phyloP scores from a whole-genome alignment of 2,329 filamentous ascomycete genomes.

The Trichophyton simii region DNA sequence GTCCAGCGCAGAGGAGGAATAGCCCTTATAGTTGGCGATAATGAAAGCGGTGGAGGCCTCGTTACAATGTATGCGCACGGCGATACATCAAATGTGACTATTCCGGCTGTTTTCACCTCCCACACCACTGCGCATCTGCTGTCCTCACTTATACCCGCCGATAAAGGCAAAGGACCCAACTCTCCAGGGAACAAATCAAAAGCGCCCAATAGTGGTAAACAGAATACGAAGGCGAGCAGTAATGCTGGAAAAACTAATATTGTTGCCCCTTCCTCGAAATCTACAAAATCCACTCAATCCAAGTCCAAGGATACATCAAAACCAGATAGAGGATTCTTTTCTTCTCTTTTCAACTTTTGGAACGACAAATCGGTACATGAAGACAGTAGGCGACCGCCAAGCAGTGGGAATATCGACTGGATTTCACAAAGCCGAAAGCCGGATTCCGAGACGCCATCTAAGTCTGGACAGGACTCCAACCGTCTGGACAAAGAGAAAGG shows the following conservation, averaged over 20 bases:
- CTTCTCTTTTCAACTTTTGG: slow-evolving; percentile 4
- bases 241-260: slow-evolving; percentile 18
- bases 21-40: slow-evolving; percentile 86
- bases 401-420: slow-evolving; percentile 64
- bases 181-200: slow-evolving; percentile 23
- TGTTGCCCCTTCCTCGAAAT: slow-evolving; percentile 17
- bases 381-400: slow-evolving; percentile 52
- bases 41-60: slow-evolving; percentile 73
- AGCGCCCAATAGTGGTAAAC: slow-evolving; percentile 34
- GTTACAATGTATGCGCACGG: slow-evolving; percentile 98
- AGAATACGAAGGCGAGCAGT: slow-evolving; percentile 17
- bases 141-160: slow-evolving; percentile 64
- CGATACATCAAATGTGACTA: slow-evolving; percentile 87
- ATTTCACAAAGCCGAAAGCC: slow-evolving; percentile 34
- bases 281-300: slow-evolving; percentile 21
- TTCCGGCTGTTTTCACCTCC: slow-evolving; percentile 88
- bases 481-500: slow-evolving; percentile 15
- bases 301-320: slow-evolving; percentile 11
- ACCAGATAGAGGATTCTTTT: slow-evolving; percentile 19
- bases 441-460: slow-evolving; percentile 20
- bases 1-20: slow-evolving; percentile 79
- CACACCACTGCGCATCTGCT: slow-evolving; percentile 87
- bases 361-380: slow-evolving; percentile 10
- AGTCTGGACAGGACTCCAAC: slow-evolving; percentile 19
- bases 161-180: slow-evolving; percentile 47